Base-by-base conservation (phyloP, 2,329 filamentous ascomycete genomes). In the Aureobasidium leucospermi region DNA sequence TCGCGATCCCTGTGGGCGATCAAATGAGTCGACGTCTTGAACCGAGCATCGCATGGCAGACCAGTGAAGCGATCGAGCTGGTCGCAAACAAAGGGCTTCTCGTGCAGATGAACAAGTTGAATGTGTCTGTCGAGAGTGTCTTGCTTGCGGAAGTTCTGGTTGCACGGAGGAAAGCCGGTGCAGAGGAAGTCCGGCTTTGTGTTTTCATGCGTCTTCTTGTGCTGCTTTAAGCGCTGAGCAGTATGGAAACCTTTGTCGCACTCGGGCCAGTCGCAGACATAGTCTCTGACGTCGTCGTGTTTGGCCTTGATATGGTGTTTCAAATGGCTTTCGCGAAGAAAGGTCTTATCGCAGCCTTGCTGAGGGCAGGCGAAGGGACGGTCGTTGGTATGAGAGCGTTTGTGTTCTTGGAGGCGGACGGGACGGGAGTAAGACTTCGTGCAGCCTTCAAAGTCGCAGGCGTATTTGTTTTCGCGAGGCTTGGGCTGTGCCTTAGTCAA, bases 401-500 rank as follows among this genome's bases (percentile, higher is more conserved):
- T 75, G 68, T 97, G 93, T 61, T 89, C 85, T 61, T 87, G 80
- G 4, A 96, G 80, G 31, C 90, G 85, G 36, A 88, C 88, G 0
- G 90, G 91, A 3, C 93, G 86, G 71, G 96, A 96, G 78, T 94
- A 97, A 6, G 86, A 85, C 75, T 95, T 95, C 60, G 77, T 75
- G 70, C 93, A 97, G 63, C 80, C 83, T 10, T 86, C 81, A 70
- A 84, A 86, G 0, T 87, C 85, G 74, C 93, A 96, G 58, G 78
- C 76, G 64, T 91, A 86, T 5, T 84, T 91, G 77, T 95, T 96
- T 61, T 79, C 69, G 84, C 89, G 43, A 62, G 83, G 85, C 6
- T 29, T 41, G 38, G 45, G 9, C 8, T 31, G 29, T 60, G 80
- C 83, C 32, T 63, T 48, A 16, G 49, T 32, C 1, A 34, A 47